These are phyloP conservation scores for Dipteronia sinensis DNA, from an alignment of 345 rosid species.

Conservation along the genomic window DNA sequence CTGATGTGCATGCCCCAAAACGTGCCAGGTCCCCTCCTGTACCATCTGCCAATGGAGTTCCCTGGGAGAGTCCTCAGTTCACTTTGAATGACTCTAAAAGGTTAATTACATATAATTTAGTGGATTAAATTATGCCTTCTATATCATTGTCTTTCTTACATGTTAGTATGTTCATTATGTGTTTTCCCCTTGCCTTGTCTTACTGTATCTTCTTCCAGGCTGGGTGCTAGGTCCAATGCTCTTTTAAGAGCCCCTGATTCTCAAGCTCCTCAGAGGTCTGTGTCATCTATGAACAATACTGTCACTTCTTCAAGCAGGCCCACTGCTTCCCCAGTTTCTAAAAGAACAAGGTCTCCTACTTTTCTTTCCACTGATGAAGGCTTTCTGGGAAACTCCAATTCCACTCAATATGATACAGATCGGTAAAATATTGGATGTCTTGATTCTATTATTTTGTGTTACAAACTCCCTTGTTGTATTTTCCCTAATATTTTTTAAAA, in stretches of 20 bases:
- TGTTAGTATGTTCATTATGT: conserved; percentile 18
- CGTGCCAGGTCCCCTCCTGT: conserved; percentile 44
- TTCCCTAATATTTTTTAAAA: conserved; percentile 11
- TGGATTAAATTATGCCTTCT: neutral
- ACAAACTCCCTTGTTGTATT: conserved; percentile 7
- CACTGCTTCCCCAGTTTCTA: conserved; percentile 38
- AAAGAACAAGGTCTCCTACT: conserved; percentile 79
- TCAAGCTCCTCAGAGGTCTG: conserved; percentile 29
- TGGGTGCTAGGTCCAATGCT: conserved; percentile 41
- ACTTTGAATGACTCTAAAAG: conserved; percentile 46
- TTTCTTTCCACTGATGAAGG: conserved; percentile 40
- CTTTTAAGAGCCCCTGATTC: conserved; percentile 28
- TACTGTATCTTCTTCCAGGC: conserved; percentile 45
- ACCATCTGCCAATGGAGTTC: conserved; percentile 33
- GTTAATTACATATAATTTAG: conserved; percentile 29
- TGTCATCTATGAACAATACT: conserved; percentile 19
- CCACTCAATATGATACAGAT: conserved; percentile 52
- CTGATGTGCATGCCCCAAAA: conserved; percentile 46
- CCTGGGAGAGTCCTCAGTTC: conserved; percentile 33
- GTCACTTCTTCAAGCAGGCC: conserved; percentile 29
- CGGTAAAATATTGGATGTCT: conserved; percentile 48
- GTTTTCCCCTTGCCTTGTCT: conserved; percentile 40
- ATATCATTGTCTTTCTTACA: neutral
- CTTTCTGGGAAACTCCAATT: conserved; percentile 43
- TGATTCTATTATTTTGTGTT: neutral